Base-by-base conservation (phyloP, 2,329 filamentous ascomycete genomes). In the Exophiala sp. region DNA sequence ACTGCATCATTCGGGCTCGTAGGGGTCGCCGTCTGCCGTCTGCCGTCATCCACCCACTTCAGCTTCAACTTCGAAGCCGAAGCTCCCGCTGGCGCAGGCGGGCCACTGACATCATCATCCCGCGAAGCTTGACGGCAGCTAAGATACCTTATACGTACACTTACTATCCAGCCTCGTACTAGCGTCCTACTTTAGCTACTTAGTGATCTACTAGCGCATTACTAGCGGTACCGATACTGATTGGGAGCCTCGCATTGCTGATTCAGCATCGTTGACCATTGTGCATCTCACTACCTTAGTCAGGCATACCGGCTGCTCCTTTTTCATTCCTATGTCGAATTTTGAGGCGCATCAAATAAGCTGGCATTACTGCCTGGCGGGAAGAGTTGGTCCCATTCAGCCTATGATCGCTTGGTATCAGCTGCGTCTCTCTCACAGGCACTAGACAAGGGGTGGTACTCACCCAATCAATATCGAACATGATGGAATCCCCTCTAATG, bases 401-500 rank as follows among this genome's bases (percentile, higher is more conserved):
- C 53, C 64, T 66, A 45, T 9, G 40, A 13, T 45, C 18, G 8
- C 34, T 19, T n/a, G n/a, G 5, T 5, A 19, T 37, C 14, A 37
- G 34, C 34, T 6, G 11, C 11, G 8, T 19, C n/a, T 37, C 7
- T n/a, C 7, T 32, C 11, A n/a, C n/a, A n/a, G n/a, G n/a, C n/a
- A 46, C 9, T 23, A 13, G 10, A 14, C 35, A 24, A 32, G 16
- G 16, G 23, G 21, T 13, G 11, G 24, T 9, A 72, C 79, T 69
- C 66, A 83, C 81, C 82, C 81, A 85, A 58, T 86, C 81, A 56
- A 85, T 79, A 48, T 79, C 78, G 34, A 80, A 62, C 64, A 72
- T 68, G 50, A 67, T 56, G 21, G 66, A 47, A 57, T 63, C 51
- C 46, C 62, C 57, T 54, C 61, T 40, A n/a, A n/a, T 13, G 16